Base-by-base conservation (phyloP, 805 yeast genomes). In the Barnettozyma salicaria region DNA sequence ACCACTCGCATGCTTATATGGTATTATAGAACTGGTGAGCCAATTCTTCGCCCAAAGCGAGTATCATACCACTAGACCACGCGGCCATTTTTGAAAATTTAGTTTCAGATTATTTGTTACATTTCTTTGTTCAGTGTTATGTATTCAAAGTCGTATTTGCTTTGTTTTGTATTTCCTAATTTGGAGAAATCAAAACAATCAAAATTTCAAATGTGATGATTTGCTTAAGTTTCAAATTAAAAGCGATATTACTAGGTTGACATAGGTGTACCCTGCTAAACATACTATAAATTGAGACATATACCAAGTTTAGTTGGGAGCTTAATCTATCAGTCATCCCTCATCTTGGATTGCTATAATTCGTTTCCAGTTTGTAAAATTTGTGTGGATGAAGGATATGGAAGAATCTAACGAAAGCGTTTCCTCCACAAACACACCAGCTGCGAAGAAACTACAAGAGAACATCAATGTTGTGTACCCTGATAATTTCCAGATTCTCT, bases 61-160 rank as follows among this genome's bases (percentile, higher is more conserved):
- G 58, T 48, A 53, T 53, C 58, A 53, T 53, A 53, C 58, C 54
- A 53, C 58, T 53, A 53, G 58, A 53, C 58, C 58, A 53, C 52
- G 34, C 56, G 53, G 58, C 58, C 58, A 33, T 34, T 43, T 36
- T 28, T 31, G 29, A 13, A 20, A 29, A 10, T 16, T 2, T 19
- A 27, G 11, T 23, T 35, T 25, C 14, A 4, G 14, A 7, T 13
- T 25, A 3, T 25, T 25, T 25, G 21, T 7, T 11, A 30, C 18
- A 29, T 34, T 32, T 4, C 5, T 32, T 9, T 39, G 39, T 39
- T 36, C 43, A 37, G 42, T 20, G 27, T 25, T 16, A 3, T 17
- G 27, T 30, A 39, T 44, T 19, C 51, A 39, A 19, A 32, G 28
- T 32, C 36, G 32, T 4, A 7, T 32, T 9, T 39, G 39, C 37